Base-by-base conservation (phyloP, 306 rosid genomes). In the Sicyos baderoa region DNA sequence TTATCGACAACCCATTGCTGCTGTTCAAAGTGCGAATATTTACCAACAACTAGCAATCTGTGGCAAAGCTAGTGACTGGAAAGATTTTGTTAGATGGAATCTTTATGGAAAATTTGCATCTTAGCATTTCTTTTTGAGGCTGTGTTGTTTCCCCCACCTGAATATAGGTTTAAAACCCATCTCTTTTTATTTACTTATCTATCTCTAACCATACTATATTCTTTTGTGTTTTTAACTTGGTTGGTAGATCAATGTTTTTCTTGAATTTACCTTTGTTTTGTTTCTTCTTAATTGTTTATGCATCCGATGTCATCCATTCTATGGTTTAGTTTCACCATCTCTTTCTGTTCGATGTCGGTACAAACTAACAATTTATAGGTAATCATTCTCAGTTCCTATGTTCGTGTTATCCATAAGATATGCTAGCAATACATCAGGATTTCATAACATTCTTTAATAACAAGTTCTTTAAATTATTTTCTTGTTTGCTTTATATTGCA, bases 121-220 rank as follows among this genome's bases (percentile, higher is more conserved):
- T 21, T 19, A 44, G 42, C 21, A 47, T 81, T 79, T 60, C 79
- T 72, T 45, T 66, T 35, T 11, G 14, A 63, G 52, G 50, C 11
- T 10, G n/a, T 40, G 52, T 40, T 63, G 21, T 61, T 37, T 37
- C 11, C 68, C 68, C 49, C 49, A 1, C 5, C n/a, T 9, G 4
- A 61, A 1, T 17, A 61, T 61, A 61, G 68, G 68, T 61, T 35
- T 40, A 40, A 16, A 37, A 35, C 50, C 50, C 68, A 10, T 59
- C 66, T 32, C 66, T 29, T 9, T 25, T 37, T 61, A 29, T 37
- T 61, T 32, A n/a, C 7, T 35, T 32, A 32, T 60, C 47, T 15
- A 60, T 60, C 49, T 61, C 14, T 37, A 40, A 61, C 50, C 50
- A n/a, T 17, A 17, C 49, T 35, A 17, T 15, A 3, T 29, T 29